Base-by-base conservation (phyloP, 768 basidiomycete species). In the Phlegmacium glaucopus region DNA sequence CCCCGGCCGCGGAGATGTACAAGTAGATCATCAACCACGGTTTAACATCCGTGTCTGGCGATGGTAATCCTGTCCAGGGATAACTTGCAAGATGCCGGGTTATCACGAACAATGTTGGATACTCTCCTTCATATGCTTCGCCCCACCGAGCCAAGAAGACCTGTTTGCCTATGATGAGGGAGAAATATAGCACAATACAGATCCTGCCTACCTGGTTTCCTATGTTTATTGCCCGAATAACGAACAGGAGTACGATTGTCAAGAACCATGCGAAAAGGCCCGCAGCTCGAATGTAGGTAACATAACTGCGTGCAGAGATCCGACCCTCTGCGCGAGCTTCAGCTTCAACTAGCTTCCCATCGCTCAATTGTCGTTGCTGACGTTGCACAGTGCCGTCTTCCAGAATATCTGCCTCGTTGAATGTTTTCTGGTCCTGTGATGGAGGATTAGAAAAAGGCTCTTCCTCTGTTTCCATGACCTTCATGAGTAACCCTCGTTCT, bases 1-100 rank as follows among this genome's bases (percentile, higher is more conserved):
- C 83, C 1, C 80, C 81, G 27, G 74, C 62, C n/a, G 79, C 58
- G 4, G 81, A 84, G 44, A 87, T 82, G 51, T 74, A 72, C 2
- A 84, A 67, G 58, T 83, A 87, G 9, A 86, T 69, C 62, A 76
- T 60, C 41, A 89, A 61, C 83, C 85, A 89, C 7, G 85, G 85
- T 39, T 63, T 69, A 11, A 86, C 83, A 53, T 86, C 61, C 11
- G 68, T 66, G 46, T 77, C 72, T 0, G 86, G 86, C 3, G 80
- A 67, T 4, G 85, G 84, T 4, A 87, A 67, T 22, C 55, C 51
- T 32, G 70, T 66, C 76, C 77, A 77, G 11, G 76, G 76, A 50
- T 69, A 67, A 4, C 49, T 48, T 17, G 60, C 25, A n/a, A 62
- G 38, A 26, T 59, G n/a, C n/a, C n/a, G 42, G 11, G 48, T 50